Conservation (phyloP, 2,329 filamentous ascomycete genomes). For the Fusarium sp. region DNA sequence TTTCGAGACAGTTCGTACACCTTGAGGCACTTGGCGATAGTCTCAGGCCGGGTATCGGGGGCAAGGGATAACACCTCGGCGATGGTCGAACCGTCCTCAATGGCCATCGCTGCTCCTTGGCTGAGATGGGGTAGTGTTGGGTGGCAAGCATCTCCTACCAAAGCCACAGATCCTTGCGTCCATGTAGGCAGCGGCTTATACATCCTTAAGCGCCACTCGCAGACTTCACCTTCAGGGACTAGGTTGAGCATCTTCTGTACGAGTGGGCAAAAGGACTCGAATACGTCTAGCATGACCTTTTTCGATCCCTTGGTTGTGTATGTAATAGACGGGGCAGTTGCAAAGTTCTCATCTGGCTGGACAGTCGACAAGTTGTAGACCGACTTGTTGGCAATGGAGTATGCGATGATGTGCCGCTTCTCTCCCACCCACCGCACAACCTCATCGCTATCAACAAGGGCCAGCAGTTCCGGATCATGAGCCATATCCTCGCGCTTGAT, state of each 20-base stretch:
- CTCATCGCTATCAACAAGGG: constrained; percentile 67
- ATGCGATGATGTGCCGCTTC: constrained; percentile 76
- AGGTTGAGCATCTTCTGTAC: constrained; percentile 71
- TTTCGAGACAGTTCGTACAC: constrained; percentile 48
- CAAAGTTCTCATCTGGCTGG: constrained; percentile 72
- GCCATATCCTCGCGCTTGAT: constrained; percentile 70
- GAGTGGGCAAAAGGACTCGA: constrained; percentile 71
- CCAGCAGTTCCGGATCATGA: constrained; percentile 74
- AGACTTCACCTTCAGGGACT: constrained; percentile 74
- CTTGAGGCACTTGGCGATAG: constrained; percentile 46
- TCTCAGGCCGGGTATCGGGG: constrained; percentile 41
- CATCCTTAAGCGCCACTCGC: constrained; percentile 75
- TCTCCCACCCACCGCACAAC: constrained; percentile 76
- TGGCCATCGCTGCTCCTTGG: constrained; percentile 76
- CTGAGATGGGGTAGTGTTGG: constrained; percentile 76
- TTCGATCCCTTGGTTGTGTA: constrained; percentile 75
- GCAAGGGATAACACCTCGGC: constrained; percentile 43
- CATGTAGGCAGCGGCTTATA: constrained; percentile 74
- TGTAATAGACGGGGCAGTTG: constrained; percentile 60
- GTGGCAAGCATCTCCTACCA: constrained; percentile 76
- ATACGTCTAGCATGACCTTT: constrained; percentile 70
- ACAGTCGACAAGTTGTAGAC: constrained; percentile 76
- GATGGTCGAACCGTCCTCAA: constrained; percentile 71
- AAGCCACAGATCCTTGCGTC: constrained; percentile 66
- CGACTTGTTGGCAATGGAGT: constrained; percentile 71